These are phyloP conservation scores for Alternaria gansuensis DNA, from an alignment of 2,329 filamentous ascomycete species.

Conservation along the genomic window DNA sequence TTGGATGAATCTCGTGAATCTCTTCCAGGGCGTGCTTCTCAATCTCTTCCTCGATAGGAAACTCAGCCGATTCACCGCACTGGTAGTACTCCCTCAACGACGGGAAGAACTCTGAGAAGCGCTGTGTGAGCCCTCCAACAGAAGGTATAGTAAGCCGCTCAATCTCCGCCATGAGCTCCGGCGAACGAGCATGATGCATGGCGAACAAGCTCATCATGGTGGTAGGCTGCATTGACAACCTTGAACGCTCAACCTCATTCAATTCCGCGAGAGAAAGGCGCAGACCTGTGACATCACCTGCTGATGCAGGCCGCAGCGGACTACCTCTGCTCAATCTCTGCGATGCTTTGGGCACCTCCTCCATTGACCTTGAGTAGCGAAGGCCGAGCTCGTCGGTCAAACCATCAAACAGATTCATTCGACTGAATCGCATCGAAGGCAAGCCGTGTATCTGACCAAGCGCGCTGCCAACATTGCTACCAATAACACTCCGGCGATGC, in stretches of 20 bases:
- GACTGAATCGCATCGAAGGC: slow-evolving; percentile 60
- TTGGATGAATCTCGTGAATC: slow-evolving; percentile 43
- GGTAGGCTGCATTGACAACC: slow-evolving; percentile 18
- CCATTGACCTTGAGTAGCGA: slow-evolving; percentile 52
- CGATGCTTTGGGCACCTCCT: slow-evolving; percentile 36
- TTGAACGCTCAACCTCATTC: slow-evolving; percentile 47
- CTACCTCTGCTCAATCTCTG: slow-evolving; percentile 45
- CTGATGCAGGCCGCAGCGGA: slow-evolving; percentile 49
- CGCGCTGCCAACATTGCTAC: slow-evolving; percentile 32
- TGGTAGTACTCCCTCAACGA: slow-evolving; percentile 54
- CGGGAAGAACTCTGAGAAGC: slow-evolving; percentile 58
- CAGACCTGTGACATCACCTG: slow-evolving; percentile 54
- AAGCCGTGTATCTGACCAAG: slow-evolving; percentile 50
- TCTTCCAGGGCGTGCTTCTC: slow-evolving; percentile 50
- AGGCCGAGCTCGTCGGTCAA: slow-evolving; percentile 56
- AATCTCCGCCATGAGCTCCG: slow-evolving; percentile 55
- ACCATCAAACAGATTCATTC: slow-evolving; percentile 57
- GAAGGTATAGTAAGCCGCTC: slow-evolving; percentile 59
- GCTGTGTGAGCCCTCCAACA: slow-evolving; percentile 56
- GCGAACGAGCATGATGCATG: slow-evolving; percentile 50
- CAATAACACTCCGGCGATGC: slow-evolving; percentile 30
- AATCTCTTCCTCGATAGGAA: slow-evolving; percentile 49
- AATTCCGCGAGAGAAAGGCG: slow-evolving; percentile 58
- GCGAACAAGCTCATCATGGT: slow-evolving; percentile 26
- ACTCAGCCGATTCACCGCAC: slow-evolving; percentile 45